Evolutionary conservation across 1,284 basidiomycete genomes (phyloP).

Genomic region (Rhodotorula sp.): DNA sequence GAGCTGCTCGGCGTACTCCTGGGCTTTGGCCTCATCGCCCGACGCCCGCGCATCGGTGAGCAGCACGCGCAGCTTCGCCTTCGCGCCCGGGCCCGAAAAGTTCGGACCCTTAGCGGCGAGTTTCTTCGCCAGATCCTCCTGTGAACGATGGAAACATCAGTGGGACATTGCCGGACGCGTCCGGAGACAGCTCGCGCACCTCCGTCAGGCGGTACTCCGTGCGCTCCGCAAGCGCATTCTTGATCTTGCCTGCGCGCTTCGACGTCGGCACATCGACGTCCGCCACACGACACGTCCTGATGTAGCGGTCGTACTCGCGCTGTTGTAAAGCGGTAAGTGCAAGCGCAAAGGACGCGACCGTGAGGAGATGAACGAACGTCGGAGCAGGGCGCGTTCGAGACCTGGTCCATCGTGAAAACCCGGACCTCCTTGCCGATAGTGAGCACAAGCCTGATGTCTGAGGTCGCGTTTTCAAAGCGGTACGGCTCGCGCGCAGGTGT

Average conservation of each 20-base stretch:
- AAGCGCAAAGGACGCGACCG: background rate
- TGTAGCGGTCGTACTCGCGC: conserved; percentile 72
- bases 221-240: conserved; percentile 62
- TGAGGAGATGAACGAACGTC: conserved; percentile 53
- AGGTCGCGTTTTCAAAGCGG: conserved; percentile 65
- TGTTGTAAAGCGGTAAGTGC: conserved; percentile 48
- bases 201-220: conserved; percentile 69
- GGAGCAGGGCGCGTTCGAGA: conserved; percentile 69
- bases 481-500: conserved; percentile 63
- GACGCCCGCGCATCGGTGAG: conserved; percentile 25
- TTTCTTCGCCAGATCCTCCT: conserved; percentile 37
- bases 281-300: conserved; percentile 58
- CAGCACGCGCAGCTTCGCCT: conserved; percentile 27
- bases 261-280: conserved; percentile 67
- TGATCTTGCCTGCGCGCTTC: conserved; percentile 65
- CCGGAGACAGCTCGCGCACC: conserved; percentile 54
- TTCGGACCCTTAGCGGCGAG: conserved; percentile 26
- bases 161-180: background rate
- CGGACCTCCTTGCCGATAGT: conserved; percentile 66
- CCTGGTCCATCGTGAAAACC: conserved; percentile 70
- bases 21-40: conserved; percentile 14
- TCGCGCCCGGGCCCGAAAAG: conserved; percentile 18
- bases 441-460: conserved; percentile 65
- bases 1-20: conserved; percentile 11
- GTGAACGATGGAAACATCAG: background rate